Base-by-base conservation (phyloP, 1,284 basidiomycete species). In the Thelephora terrestris region DNA sequence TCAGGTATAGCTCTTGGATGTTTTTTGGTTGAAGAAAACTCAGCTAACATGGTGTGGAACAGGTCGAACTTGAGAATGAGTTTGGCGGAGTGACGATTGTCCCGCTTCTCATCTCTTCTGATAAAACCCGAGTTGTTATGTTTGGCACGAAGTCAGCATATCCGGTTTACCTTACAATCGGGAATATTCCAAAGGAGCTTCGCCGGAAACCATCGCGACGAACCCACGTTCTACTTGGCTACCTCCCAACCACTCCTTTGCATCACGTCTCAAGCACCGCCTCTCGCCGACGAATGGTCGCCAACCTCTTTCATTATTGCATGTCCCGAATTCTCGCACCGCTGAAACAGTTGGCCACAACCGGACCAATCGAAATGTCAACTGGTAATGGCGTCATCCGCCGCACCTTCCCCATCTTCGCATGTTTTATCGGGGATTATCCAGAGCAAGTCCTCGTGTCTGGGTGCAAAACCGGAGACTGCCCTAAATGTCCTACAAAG, bases 381-480 rank as follows among this genome's bases (percentile, higher is more conserved):
- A 59, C 63, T 32, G 52, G 46, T 0, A 56, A 65, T 52, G 54
- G 56, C 0, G 14, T 1, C 0, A 20, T 58, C 0, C 49, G 53
- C 0, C 43, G 5, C 0, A 46, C 63, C 18, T 58, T 46, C 20
- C 57, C 60, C 5, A 47, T 62, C 34, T 48, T 64, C 6, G 56
- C 56, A 5, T 52, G 54, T 2, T 62, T 61, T 45, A 29, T 62
- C n/a, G 60, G 56, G 5, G 58, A 64, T 40, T 52, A 56, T 43
- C 61, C 61, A 0, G 61, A 64, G 46, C 61, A 61, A 17, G 58
- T 55, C n/a, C 47, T 63, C 0, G 47, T 63, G 0, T 46, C 53
- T 0, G 60, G 62, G 49, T 54, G 49, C 47, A 52, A 53, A 29
- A 48, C 58, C 10, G 52, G 48, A 14, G 44, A 53, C 1, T 64